These are phyloP conservation scores for Arxiozyma heterogenica DNA, from an alignment of 1,139 yeast genomes.

Conservation along the genomic window DNA sequence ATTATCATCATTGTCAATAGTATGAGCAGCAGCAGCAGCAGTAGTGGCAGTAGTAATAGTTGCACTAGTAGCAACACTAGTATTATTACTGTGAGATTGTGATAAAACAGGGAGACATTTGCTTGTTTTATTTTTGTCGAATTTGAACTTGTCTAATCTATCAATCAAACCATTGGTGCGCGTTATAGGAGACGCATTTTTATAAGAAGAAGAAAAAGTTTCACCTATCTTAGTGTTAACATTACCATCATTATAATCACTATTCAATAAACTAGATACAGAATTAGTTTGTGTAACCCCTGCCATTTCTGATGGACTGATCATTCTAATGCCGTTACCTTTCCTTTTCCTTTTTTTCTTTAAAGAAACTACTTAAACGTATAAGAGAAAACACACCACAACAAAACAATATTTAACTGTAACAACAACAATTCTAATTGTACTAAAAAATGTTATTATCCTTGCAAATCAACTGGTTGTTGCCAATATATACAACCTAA, in stretches of 20 bases:
- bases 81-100: background rate
- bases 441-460: no score
- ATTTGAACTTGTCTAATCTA: constrained; percentile 5
- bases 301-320: constrained; percentile 4
- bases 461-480: no score
- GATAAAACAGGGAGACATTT: constrained; percentile 2
- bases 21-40: background rate
- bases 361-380: no score
- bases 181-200: background rate
- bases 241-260: background rate
- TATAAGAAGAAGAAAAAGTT: background rate
- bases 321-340: background rate
- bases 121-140: background rate
- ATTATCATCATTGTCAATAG: background rate
- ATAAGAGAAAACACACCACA: no score
- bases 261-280: background rate
- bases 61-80: background rate
- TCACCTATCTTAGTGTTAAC: background rate
- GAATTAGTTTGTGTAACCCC: background rate
- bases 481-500: no score
- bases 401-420: no score
- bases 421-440: no score
- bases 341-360: no score
- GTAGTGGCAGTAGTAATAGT: background rate
- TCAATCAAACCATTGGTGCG: background rate